Conservation (phyloP, 2,329 filamentous ascomycete genomes). For the Penicillium sp. region DNA sequence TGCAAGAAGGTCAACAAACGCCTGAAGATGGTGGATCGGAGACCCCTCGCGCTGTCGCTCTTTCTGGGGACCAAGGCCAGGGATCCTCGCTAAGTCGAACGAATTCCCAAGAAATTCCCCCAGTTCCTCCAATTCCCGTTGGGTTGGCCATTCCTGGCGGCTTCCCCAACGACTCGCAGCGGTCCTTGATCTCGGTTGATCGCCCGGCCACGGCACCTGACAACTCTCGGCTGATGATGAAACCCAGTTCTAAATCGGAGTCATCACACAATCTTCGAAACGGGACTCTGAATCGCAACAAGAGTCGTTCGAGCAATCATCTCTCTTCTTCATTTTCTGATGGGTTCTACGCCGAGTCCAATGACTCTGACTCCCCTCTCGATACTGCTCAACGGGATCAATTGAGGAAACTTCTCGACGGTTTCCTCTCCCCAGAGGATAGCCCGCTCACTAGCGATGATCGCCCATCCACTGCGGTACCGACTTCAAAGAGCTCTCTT, state of each 20-base stretch:
- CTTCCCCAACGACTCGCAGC: conserved; percentile 43
- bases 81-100: conserved; percentile 10
- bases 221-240: conserved; percentile 25
- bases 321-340: conserved; percentile 28
- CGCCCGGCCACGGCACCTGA: conserved; percentile 38
- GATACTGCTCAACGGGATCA: conserved; percentile 33
- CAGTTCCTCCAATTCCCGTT: conserved; percentile 49
- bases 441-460: conserved; percentile 21
- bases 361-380: conserved; percentile 16
- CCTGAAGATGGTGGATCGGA: conserved; percentile 33
- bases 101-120: conserved; percentile 43
- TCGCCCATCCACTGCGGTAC: conserved; percentile 16
- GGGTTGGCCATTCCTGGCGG: conserved; percentile 45
- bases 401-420: conserved; percentile 41
- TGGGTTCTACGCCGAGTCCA: conserved; percentile 10
- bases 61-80: conserved; percentile 17
- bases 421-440: conserved; percentile 35
- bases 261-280: conserved; percentile 18
- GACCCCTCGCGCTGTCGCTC: conserved; percentile 33
- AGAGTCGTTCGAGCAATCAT: conserved; percentile 37
- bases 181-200: conserved; percentile 31
- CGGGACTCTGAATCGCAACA: conserved; percentile 35
- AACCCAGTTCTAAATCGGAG: conserved; percentile 21
- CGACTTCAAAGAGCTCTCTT: conserved; percentile 12
- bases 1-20: conserved; percentile 25